A percentile compares a stretch with the other conserved stretches of the same genome.
Evolutionary conservation across 768 basidiomycete genomes (phyloP).

Genomic region (Coprinellus micaceus): DNA sequence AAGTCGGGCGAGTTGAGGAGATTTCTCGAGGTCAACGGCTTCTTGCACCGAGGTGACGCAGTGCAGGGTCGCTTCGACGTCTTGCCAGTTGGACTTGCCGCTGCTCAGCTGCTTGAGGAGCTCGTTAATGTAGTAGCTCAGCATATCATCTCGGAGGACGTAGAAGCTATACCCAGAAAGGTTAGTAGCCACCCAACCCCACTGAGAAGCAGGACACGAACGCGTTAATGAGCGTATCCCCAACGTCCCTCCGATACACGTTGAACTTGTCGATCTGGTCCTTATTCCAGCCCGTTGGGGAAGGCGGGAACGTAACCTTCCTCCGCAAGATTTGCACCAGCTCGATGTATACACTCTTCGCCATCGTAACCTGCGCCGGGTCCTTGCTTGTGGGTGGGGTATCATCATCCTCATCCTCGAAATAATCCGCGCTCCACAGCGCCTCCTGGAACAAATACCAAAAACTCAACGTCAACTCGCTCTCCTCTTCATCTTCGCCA

Average conservation of each 20-base stretch:
- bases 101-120: constrained; percentile 55
- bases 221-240: constrained; percentile 88
- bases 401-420: constrained; percentile 33
- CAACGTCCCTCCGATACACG: constrained; percentile 79
- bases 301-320: constrained; percentile 73
- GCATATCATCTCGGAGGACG: constrained; percentile 80
- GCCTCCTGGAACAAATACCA: constrained; percentile 93
- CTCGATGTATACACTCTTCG: constrained; percentile 76
- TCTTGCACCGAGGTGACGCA: constrained; percentile 87
- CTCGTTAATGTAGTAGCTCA: constrained; percentile 64
- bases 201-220: too few species aligned
- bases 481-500: constrained; percentile 82
- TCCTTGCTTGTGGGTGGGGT: constrained; percentile 8
- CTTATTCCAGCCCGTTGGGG: constrained; percentile 57
- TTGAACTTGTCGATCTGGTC: constrained; percentile 79
- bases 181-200: too few species aligned
- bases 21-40: constrained; percentile 59
- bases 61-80: constrained; percentile 83
- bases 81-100: constrained; percentile 69
- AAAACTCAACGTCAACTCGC: constrained; percentile 81
- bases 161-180: constrained; percentile 86
- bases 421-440: constrained; percentile 63
- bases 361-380: constrained; percentile 43
- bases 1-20: constrained; percentile 54
- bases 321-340: constrained; percentile 65